These are phyloP conservation scores for Phytophthora pseudosyringae DNA, from an alignment of 352 stramenopile species.

Conservation along the genomic window DNA sequence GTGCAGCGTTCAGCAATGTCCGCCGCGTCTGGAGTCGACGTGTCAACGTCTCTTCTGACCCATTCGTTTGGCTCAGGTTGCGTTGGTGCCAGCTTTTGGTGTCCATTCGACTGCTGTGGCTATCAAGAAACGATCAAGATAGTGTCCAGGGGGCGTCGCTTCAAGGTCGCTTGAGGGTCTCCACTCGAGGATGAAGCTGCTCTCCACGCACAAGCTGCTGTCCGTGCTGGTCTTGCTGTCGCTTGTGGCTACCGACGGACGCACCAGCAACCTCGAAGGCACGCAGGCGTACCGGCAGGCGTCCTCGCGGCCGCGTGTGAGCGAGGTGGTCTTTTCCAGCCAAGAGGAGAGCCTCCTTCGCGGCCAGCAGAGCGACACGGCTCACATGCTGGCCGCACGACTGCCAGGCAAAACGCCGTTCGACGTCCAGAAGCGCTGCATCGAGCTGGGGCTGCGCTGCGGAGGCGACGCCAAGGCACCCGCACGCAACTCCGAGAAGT, in stretches of 20 bases:
- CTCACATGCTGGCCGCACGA: conserved; percentile 40
- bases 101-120: neutral
- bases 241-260: conserved; percentile 14
- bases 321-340: conserved; percentile 51
- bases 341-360: conserved; percentile 60
- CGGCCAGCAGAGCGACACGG: conserved; percentile 46
- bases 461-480: conserved; percentile 37
- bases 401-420: conserved; percentile 42
- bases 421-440: conserved; percentile 58
- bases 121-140: neutral
- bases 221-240: conserved; percentile 7
- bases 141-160: neutral
- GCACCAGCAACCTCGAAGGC: conserved; percentile 31
- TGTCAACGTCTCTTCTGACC: conserved; percentile 1
- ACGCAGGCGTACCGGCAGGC: conserved; percentile 32
- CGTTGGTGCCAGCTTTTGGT: neutral
- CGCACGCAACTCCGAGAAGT: conserved; percentile 53
- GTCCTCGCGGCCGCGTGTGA: conserved; percentile 20
- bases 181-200: conserved; percentile 4
- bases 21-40: too few relatives aligned
- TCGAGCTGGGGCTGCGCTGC: conserved; percentile 63
- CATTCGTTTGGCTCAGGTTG: neutral
- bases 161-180: neutral
- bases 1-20: neutral
- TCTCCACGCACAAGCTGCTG: neutral